Conservation (phyloP, 805 yeast genomes). For the Ogataea ganodermae region DNA sequence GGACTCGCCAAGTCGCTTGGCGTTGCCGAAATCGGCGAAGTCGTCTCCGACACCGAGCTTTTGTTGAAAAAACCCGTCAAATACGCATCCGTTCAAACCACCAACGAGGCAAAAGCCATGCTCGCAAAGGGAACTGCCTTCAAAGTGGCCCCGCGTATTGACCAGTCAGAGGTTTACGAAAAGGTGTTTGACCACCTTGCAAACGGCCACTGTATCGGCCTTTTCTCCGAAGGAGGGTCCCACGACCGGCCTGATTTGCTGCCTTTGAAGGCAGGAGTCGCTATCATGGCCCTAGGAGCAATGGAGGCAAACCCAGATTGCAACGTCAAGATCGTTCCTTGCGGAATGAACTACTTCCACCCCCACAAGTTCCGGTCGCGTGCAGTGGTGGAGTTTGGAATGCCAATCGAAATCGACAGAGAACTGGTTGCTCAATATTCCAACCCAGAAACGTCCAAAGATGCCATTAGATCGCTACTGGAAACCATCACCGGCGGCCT, state of each 20-base stretch:
- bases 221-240: slow-evolving; percentile 98
- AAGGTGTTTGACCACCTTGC: slow-evolving; percentile 83
- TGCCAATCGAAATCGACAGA: slow-evolving; percentile 68
- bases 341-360: slow-evolving; percentile 94
- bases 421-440: slow-evolving; percentile 67
- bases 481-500: slow-evolving; percentile 72
- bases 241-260: slow-evolving; percentile 91
- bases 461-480: slow-evolving; percentile 71
- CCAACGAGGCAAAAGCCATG: slow-evolving; percentile 40
- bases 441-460: slow-evolving; percentile 59
- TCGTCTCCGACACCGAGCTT: slow-evolving; percentile 73
- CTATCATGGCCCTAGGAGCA: slow-evolving; percentile 97
- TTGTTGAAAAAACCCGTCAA: slow-evolving; percentile 69
- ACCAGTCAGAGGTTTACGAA: slow-evolving; percentile 82
- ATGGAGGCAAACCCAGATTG: slow-evolving; percentile 74
- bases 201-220: slow-evolving; percentile 81
- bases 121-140: slow-evolving; percentile 56
- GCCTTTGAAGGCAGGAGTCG: slow-evolving; percentile 96
- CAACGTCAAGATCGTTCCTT: slow-evolving; percentile 77
- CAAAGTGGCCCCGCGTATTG: slow-evolving; percentile 79
- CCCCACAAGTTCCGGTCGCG: slow-evolving; percentile 94
- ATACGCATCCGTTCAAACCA: slow-evolving; percentile 38
- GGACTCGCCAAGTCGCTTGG: slow-evolving; percentile 82
- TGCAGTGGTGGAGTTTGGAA: slow-evolving; percentile 93
- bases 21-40: slow-evolving; percentile 64